Conservation (phyloP, 345 rosid species). For the Microthlaspi erraticum region DNA sequence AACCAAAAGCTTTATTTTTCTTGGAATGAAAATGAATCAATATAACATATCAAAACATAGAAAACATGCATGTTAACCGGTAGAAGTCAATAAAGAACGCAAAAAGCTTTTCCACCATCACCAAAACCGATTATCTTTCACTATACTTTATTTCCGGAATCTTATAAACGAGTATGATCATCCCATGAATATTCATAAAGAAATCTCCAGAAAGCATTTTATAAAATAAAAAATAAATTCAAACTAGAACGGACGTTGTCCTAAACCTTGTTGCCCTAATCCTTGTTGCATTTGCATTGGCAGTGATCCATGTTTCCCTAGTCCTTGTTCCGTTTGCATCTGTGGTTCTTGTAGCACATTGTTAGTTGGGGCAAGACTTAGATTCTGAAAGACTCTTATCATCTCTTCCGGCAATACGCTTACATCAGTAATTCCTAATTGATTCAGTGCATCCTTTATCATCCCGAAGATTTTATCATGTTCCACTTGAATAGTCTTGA, state of each 20-base stretch:
- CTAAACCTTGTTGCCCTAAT: neutral
- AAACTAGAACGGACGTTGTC: too few relatives aligned
- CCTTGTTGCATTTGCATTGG: neutral
- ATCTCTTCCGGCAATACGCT: neutral
- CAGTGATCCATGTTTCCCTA: neutral
- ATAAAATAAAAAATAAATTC: too few relatives aligned
- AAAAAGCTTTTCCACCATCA: neutral
- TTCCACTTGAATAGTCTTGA: constrained; percentile 1
- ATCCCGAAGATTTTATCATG: neutral
- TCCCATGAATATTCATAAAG: too few relatives aligned
- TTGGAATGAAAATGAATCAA: neutral
- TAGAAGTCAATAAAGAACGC: too few relatives aligned
- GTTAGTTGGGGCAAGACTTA: neutral
- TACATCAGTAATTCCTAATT: neutral
- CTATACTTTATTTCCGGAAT: too few relatives aligned
- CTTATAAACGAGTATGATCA: too few relatives aligned
- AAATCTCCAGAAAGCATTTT: too few relatives aligned
- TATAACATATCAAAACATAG: constrained; percentile 1
- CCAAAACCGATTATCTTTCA: neutral
- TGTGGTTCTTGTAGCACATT: neutral
- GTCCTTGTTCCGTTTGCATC: neutral
- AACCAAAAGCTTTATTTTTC: neutral
- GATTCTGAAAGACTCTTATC: neutral
- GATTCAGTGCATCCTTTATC: neutral
- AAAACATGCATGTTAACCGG: neutral